These are phyloP conservation scores for Carpinus viminea DNA, from an alignment of 306 rosid genomes.

Conservation along the genomic window DNA sequence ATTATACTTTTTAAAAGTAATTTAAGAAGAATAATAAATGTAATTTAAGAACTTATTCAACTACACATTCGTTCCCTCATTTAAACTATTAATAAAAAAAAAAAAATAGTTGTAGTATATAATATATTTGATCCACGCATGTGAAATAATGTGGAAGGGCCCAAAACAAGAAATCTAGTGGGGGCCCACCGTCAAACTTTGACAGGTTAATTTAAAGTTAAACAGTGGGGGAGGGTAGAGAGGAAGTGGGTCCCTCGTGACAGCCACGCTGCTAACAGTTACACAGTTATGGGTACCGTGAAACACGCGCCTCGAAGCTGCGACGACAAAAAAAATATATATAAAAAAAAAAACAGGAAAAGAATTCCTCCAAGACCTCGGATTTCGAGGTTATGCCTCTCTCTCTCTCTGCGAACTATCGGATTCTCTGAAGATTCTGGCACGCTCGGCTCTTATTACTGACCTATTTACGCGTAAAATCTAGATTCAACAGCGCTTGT, in stretches of 20 bases:
- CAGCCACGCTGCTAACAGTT: conserved; percentile 9
- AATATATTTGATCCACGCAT: too few relatives aligned
- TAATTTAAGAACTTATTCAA: too few relatives aligned
- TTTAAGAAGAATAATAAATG: too few relatives aligned
- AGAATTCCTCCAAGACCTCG: conserved; percentile 27
- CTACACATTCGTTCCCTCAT: too few relatives aligned
- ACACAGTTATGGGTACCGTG: conserved; percentile 20
- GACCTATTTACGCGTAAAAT: not conserved
- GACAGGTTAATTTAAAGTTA: not conserved
- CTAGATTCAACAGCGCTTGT: not conserved
- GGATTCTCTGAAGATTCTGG: conserved; percentile 36
- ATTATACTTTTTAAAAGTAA: too few relatives aligned
- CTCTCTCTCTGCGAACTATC: conserved; percentile 1
- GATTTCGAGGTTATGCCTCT: conserved; percentile 37
- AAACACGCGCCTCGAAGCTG: conserved; percentile 28
- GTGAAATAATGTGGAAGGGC: not conserved
- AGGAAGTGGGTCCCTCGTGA: conserved; percentile 24
- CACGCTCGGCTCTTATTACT: conserved; percentile 20
- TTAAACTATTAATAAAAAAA: too few relatives aligned
- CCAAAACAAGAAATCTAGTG: not conserved
- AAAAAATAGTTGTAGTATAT: too few relatives aligned
- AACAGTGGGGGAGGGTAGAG: too few relatives aligned
- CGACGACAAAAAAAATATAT: conserved; percentile 26
- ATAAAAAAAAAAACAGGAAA: not conserved
- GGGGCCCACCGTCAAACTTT: not conserved